phyloP scores from a whole-genome alignment of 306 rosid species.

The Trichosanthes cucumerina region DNA sequence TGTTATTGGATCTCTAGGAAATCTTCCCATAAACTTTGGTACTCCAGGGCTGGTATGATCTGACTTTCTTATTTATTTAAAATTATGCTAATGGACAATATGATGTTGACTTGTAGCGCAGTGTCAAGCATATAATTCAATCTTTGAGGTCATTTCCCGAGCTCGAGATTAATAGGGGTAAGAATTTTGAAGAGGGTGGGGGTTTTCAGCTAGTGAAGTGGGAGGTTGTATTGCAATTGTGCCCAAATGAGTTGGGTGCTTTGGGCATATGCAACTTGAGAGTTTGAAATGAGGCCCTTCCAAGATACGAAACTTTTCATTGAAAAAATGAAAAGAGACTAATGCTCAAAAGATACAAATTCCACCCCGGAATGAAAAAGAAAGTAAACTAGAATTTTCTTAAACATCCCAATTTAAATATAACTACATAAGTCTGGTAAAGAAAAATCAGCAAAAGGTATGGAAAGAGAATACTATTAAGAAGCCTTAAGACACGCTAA shows the following conservation, averaged over 20 bases:
- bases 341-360: no score
- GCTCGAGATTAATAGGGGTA: background rate
- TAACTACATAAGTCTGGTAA: no score
- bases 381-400: no score
- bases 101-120: background rate
- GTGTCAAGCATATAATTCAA: background rate
- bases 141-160: background rate
- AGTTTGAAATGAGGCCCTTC: background rate
- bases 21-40: conserved; percentile 57
- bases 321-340: no score
- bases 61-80: conserved; percentile 13
- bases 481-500: no score
- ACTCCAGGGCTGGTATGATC: conserved; percentile 87
- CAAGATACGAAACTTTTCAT: no score
- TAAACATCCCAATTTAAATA: no score
- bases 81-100: background rate
- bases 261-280: background rate
- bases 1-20: conserved; percentile 63
- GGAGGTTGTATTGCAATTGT: background rate
- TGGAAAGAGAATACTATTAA: no score
- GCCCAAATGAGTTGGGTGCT: background rate
- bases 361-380: no score
- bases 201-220: background rate
- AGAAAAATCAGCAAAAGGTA: no score
- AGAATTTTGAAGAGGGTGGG: background rate